Conservation (phyloP, 176 grass and related monocot species). For the Avena insularis region DNA sequence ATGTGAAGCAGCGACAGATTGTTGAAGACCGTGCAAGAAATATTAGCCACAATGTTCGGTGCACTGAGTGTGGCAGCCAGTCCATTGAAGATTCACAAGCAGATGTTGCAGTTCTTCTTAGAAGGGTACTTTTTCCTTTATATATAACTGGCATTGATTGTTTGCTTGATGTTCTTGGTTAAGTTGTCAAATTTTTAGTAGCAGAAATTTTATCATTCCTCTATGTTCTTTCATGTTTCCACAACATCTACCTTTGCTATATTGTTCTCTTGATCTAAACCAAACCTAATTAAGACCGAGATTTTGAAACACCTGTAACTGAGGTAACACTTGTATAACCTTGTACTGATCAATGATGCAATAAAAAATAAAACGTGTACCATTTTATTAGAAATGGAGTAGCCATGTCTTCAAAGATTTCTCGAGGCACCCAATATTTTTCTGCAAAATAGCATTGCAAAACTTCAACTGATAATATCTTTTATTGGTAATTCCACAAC, state of each 20-base stretch:
- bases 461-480: neutral
- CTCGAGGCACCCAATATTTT: neutral
- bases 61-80: conserved; percentile 96
- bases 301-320: neutral
- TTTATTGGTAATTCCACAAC: neutral
- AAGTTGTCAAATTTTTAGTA: neutral
- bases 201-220: too few species aligned
- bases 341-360: neutral
- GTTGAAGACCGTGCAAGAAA: conserved; percentile 78
- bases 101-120: conserved; percentile 91
- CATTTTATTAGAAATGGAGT: neutral
- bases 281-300: neutral
- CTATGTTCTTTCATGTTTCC: neutral
- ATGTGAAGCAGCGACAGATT: conserved; percentile 77
- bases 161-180: neutral
- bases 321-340: neutral
- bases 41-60: conserved; percentile 94
- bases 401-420: neutral
- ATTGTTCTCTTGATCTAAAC: conserved; percentile 17
- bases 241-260: neutral
- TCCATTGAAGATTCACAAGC: conserved; percentile 99
- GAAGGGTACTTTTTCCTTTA: conserved; percentile 60
- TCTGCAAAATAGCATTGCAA: neutral
- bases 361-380: neutral
- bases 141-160: neutral